phyloP scores from a whole-genome alignment of 78 protist genomes.

The slime mould (Dictyostelium discoideum) region dicty_2.7 NC_007088.5:2109501-2110000 shows the following conservation, averaged over 20 bases:
- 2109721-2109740: conserved; percentile 38
- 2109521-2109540: neutral
- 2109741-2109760: conserved; percentile 80
- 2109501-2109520: neutral
- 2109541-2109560: conserved; percentile 34
- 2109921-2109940: neutral
- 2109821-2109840: conserved; percentile 9
- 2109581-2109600: conserved; percentile 79
- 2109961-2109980: neutral
- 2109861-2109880: conserved; percentile 60
- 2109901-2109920: neutral
- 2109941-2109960: too few species aligned
- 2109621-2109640: conserved; percentile 59
- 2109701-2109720: conserved; percentile 14
- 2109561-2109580: conserved; percentile 93
- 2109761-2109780: conserved; percentile 81
- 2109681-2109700: conserved; percentile 69
- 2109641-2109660: conserved; percentile 37
- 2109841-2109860: conserved; percentile 71
- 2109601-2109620: conserved; percentile 76
- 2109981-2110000: neutral
- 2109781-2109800: conserved; percentile 25
- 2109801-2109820: conserved; percentile 10
- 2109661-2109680: conserved; percentile 43
- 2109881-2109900: conserved; percentile 42